Conservation (phyloP, 768 basidiomycete species). For the Agrocybe praecox region DNA sequence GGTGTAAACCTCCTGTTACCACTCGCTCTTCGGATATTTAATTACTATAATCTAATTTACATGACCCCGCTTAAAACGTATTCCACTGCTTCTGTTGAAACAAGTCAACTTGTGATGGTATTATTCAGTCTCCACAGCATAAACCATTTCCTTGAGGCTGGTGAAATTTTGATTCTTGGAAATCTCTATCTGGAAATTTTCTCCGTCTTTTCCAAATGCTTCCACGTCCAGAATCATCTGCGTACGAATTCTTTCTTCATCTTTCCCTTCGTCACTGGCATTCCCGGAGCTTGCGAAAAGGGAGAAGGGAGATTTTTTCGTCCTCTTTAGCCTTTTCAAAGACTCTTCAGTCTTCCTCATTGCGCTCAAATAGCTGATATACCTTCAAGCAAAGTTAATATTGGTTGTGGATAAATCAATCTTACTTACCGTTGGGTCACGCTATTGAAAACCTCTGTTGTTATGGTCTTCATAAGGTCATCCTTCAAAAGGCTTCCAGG, state of each 20-base stretch:
- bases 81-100: background rate
- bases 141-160: slow-evolving; percentile 62
- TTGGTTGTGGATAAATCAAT: background rate
- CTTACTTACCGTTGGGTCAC: slow-evolving; percentile 61
- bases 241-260: slow-evolving; percentile 84
- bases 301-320: slow-evolving; percentile 77
- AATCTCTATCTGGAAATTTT: slow-evolving; percentile 66
- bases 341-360: slow-evolving; percentile 96
- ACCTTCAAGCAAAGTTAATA: slow-evolving; percentile 43
- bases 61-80: background rate
- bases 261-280: slow-evolving; percentile 69
- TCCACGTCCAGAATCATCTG: slow-evolving; percentile 89
- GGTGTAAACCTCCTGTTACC: slow-evolving; percentile 32
- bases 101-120: background rate
- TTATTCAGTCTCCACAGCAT: slow-evolving; percentile 40
- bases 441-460: slow-evolving; percentile 68
- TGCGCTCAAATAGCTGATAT: slow-evolving; percentile 74
- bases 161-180: slow-evolving; percentile 52
- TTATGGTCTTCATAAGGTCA: slow-evolving; percentile 49
- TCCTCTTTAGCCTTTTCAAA: slow-evolving; percentile 82
- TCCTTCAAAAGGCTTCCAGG: slow-evolving; percentile 62
- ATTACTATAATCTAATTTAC: background rate
- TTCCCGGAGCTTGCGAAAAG: slow-evolving; percentile 64
- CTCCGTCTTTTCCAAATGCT: slow-evolving; percentile 79
- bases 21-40: background rate